These are phyloP conservation scores for Aureobasidium sp. DNA, from an alignment of 2,329 filamentous ascomycete species.

Conservation along the genomic window DNA sequence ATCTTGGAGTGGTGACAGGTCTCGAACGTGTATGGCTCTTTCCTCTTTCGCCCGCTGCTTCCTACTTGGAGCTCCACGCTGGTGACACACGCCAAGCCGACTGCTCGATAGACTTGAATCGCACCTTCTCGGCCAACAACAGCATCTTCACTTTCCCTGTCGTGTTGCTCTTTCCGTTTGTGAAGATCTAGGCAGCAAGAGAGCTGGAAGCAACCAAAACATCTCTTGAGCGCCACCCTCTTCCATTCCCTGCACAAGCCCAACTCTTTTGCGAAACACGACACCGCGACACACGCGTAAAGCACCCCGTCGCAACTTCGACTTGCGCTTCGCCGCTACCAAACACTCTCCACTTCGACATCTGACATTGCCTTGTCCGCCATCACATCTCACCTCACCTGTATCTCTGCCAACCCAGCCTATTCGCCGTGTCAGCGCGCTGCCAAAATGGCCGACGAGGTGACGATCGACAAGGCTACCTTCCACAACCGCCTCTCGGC, in stretches of 20 bases:
- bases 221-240: not conserved
- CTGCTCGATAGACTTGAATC: not conserved
- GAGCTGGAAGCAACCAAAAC: not conserved
- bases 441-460: conserved; percentile 60
- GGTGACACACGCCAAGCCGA: conserved; percentile 7
- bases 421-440: conserved; percentile 6
- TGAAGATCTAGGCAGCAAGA: not conserved
- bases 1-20: not conserved
- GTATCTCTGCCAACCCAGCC: not conserved
- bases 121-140: not conserved
- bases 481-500: conserved; percentile 90
- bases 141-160: not conserved
- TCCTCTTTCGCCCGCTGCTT: not conserved
- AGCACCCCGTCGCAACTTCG: conserved; percentile 1
- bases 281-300: conserved; percentile 4
- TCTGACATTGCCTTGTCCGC: not conserved
- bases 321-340: conserved; percentile 9
- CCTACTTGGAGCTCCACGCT: not conserved
- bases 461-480: conserved; percentile 86
- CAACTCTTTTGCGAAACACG: not conserved
- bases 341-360: not conserved
- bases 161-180: not conserved
- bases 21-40: not conserved
- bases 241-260: not conserved
- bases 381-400: not conserved